A percentile compares a stretch with the other conserved stretches of the same genome.
These are phyloP conservation scores for Solanum pinnatisectum DNA, from an alignment of 257 asterid genomes.

Conservation along the genomic window DNA sequence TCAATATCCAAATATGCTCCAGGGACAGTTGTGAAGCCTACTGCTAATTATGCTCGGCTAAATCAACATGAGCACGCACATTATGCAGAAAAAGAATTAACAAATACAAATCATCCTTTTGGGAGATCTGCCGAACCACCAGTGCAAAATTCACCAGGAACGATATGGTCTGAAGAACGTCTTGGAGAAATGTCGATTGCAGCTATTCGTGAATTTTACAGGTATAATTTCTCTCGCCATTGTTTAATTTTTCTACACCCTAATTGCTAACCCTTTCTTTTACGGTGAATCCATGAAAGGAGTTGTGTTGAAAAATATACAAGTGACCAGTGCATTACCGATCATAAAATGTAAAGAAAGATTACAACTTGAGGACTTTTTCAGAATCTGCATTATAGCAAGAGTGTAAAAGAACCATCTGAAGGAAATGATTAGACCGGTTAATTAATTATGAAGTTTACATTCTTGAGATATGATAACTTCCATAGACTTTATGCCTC, in stretches of 20 bases:
- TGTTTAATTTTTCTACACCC: background rate
- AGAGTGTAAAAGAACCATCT: background rate
- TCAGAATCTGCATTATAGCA: background rate
- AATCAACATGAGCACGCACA: background rate
- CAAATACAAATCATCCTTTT: background rate
- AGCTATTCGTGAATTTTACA: slow-evolving; percentile 10
- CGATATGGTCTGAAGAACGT: slow-evolving; percentile 4
- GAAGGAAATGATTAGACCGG: background rate
- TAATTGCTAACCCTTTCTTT: background rate
- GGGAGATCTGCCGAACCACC: background rate
- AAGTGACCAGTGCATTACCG: background rate
- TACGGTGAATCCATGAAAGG: background rate
- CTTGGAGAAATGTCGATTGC: slow-evolving; percentile 4
- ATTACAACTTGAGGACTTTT: background rate
- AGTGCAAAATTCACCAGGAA: background rate
- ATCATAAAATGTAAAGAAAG: background rate
- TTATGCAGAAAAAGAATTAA: background rate
- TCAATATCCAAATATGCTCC: background rate
- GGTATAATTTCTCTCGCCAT: background rate
- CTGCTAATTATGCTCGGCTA: background rate
- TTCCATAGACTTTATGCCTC: background rate
- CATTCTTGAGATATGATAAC: background rate
- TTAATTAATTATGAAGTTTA: background rate
- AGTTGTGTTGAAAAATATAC: background rate
- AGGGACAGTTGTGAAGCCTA: background rate